These are phyloP conservation scores for Saccharomyces hybrid DNA, from an alignment of 1,139 yeast genomes.

Conservation along the genomic window DNA sequence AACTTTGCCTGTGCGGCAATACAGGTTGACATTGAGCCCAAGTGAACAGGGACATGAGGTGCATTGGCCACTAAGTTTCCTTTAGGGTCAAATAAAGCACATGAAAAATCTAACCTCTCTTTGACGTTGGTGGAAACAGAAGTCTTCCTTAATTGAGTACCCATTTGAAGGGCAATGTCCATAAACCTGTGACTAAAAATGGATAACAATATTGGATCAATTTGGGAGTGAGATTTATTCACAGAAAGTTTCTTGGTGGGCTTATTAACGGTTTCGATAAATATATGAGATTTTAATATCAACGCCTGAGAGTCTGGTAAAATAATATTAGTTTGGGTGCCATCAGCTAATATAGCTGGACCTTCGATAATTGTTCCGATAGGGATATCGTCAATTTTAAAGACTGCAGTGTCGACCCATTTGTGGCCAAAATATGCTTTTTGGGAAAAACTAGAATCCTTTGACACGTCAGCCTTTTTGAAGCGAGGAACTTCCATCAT, in stretches of 20 bases:
- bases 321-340: slow-evolving; percentile 77
- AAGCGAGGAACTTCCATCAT: slow-evolving; percentile 15
- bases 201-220: slow-evolving; percentile 67
- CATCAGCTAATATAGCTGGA: slow-evolving; percentile 80
- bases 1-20: slow-evolving; percentile 57
- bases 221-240: slow-evolving; percentile 27
- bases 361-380: slow-evolving; percentile 55
- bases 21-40: slow-evolving; percentile 86
- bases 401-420: slow-evolving; percentile 48
- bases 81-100: slow-evolving; percentile 69
- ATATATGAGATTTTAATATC: slow-evolving; percentile 54
- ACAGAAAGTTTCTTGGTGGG: slow-evolving; percentile 30
- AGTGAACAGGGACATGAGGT: slow-evolving; percentile 81
- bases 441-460: slow-evolving; percentile 29
- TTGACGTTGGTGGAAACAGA: slow-evolving; percentile 79
- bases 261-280: slow-evolving; percentile 36
- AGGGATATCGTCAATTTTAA: slow-evolving; percentile 41
- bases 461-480: slow-evolving; percentile 19
- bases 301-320: slow-evolving; percentile 66
- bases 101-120: slow-evolving; percentile 76
- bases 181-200: slow-evolving; percentile 79
- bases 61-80: slow-evolving; percentile 83
- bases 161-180: slow-evolving; percentile 91
- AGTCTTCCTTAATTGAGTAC: slow-evolving; percentile 69
- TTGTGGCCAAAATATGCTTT: slow-evolving; percentile 43